A percentile compares a stretch with the other conserved stretches of the same genome.
These are phyloP conservation scores for Serendipita sp. DNA, from an alignment of 768 basidiomycete genomes.

Conservation along the genomic window DNA sequence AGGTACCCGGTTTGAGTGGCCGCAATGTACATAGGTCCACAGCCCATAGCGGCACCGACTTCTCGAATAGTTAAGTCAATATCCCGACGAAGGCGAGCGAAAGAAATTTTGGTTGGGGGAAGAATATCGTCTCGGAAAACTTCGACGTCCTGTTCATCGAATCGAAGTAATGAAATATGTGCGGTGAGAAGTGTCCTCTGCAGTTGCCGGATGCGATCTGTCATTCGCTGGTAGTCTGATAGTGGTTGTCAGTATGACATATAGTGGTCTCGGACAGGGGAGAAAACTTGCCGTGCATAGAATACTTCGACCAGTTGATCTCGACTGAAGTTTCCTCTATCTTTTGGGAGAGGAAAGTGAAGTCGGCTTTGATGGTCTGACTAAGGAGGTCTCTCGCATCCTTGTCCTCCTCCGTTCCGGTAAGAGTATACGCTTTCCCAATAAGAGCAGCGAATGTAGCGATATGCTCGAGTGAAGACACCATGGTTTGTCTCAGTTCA, in stretches of 20 bases:
- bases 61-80: conserved; percentile 14
- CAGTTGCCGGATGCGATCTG: conserved; percentile 13
- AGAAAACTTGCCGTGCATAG: conserved; percentile 12
- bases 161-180: conserved; percentile 13
- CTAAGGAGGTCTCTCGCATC: conserved; percentile 16
- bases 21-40: conserved; percentile 7
- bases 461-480: conserved; percentile 17
- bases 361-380: conserved; percentile 19
- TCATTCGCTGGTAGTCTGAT: conserved; percentile 11
- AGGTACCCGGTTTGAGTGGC: conserved; percentile 12
- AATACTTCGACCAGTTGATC: conserved; percentile 19
- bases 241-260: neutral
- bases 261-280: neutral
- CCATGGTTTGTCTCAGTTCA: conserved; percentile 18
- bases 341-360: conserved; percentile 18
- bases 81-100: conserved; percentile 14
- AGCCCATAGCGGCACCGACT: conserved; percentile 11
- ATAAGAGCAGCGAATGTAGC: conserved; percentile 12
- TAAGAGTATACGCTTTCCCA: conserved; percentile 16
- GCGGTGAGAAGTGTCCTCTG: conserved; percentile 17
- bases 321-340: conserved; percentile 17
- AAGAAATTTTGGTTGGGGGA: conserved; percentile 13
- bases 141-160: conserved; percentile 14
- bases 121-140: conserved; percentile 14
- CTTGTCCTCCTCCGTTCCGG: conserved; percentile 19